These are phyloP conservation scores for Eimeria acervulina DNA, from an alignment of 169 alveolate genomes.

Conservation along the genomic window DNA sequence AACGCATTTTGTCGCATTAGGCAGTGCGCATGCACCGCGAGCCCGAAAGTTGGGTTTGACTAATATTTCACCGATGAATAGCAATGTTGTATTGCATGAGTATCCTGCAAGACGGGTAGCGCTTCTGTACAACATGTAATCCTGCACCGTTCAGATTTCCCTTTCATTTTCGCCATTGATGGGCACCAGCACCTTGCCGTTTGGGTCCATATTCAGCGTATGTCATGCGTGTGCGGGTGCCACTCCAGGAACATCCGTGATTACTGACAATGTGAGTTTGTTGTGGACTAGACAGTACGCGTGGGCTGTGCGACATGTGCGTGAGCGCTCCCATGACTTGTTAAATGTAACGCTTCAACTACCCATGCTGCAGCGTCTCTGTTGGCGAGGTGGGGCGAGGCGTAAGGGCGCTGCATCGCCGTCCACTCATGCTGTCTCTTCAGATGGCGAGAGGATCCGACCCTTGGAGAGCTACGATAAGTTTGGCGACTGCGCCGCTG, in stretches of 20 bases:
- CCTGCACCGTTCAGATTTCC: neutral
- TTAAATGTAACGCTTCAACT: neutral
- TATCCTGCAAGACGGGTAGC: neutral
- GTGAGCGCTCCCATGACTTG: neutral
- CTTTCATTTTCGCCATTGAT: neutral
- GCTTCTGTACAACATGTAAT: neutral
- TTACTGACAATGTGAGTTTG: neutral
- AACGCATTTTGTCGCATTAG: neutral
- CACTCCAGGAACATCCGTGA: neutral
- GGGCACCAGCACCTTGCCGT: neutral
- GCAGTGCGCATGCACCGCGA: neutral
- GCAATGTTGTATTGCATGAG: neutral
- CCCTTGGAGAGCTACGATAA: neutral
- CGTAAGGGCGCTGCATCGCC: neutral
- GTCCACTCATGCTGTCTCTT: neutral
- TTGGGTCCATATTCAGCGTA: neutral
- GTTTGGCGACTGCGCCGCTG: neutral
- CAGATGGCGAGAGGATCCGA: neutral
- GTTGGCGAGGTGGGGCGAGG: neutral
- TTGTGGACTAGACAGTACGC: neutral
- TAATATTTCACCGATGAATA: neutral
- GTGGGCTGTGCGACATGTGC: neutral
- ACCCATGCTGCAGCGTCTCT: neutral
- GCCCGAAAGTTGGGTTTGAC: neutral
- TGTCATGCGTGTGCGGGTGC: neutral